Conservation (phyloP, 306 rosid species). For the Castanopsis chinensis region DNA sequence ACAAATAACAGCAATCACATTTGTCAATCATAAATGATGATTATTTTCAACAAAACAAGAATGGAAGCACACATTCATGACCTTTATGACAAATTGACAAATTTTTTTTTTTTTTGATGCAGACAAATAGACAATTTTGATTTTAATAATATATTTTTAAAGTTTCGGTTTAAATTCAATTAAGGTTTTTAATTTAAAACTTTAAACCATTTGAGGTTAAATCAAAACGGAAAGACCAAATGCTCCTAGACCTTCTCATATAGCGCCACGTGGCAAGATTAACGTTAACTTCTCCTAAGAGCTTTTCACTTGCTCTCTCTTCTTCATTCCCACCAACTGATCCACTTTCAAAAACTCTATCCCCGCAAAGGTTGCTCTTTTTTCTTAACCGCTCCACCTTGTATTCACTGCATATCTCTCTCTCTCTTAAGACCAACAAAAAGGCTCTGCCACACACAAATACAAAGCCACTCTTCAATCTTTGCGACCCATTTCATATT, state of each 20-base stretch:
- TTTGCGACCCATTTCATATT: slow-evolving; percentile 34
- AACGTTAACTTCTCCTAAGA: slow-evolving; percentile 33
- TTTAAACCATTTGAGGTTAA: background rate
- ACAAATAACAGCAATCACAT: too few relatives aligned
- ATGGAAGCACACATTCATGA: too few relatives aligned
- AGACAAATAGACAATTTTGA: background rate
- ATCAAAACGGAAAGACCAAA: slow-evolving; percentile 23
- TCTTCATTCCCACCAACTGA: slow-evolving; percentile 57
- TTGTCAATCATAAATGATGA: too few relatives aligned
- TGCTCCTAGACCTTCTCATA: slow-evolving; percentile 12
- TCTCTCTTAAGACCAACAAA: background rate
- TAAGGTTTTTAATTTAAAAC: background rate
- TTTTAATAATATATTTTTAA: background rate
- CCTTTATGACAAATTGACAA: too few relatives aligned
- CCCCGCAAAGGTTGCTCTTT: slow-evolving; percentile 52
- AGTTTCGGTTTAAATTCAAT: background rate
- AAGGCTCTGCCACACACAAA: background rate
- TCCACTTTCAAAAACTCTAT: slow-evolving; percentile 47
- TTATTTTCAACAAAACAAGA: too few relatives aligned
- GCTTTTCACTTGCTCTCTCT: background rate
- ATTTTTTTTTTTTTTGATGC: too few relatives aligned
- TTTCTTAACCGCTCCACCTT: slow-evolving; percentile 70
- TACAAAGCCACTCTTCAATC: slow-evolving; percentile 16
- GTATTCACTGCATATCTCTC: slow-evolving; percentile 16
- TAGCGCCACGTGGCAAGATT: slow-evolving; percentile 42